A percentile compares a stretch with the other conserved stretches of the same genome.
Conservation (phyloP, 352 stramenopile genomes). For the Vaucheria bursata region DNA sequence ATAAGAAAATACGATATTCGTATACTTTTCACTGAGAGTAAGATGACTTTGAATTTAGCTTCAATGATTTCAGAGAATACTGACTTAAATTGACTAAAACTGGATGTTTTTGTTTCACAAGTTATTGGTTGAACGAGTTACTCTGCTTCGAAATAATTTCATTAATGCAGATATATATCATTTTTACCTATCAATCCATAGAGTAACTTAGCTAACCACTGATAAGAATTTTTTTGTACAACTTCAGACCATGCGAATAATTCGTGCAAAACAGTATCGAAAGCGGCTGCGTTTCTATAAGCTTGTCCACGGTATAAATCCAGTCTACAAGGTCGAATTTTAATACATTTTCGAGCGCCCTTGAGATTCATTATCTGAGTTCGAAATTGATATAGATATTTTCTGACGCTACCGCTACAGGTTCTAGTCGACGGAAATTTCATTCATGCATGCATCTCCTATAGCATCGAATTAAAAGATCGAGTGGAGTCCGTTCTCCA, state of each 20-base stretch:
- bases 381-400: neutral
- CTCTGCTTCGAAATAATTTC: too few relatives aligned
- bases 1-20: too few relatives aligned
- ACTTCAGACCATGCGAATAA: constrained; percentile 49
- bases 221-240: too few relatives aligned
- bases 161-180: too few relatives aligned
- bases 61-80: too few relatives aligned
- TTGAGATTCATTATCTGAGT: neutral
- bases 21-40: too few relatives aligned
- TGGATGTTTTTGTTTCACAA: too few relatives aligned
- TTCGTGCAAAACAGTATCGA: constrained; percentile 46
- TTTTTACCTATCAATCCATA: too few relatives aligned
- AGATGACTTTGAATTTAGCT: too few relatives aligned
- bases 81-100: too few relatives aligned
- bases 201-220: too few relatives aligned
- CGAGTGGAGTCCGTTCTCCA: constrained; percentile 47
- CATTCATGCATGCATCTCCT: constrained; percentile 45
- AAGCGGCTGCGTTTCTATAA: constrained; percentile 46
- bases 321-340: constrained; percentile 48
- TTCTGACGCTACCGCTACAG: constrained; percentile 5
- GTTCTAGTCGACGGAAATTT: constrained; percentile 52
- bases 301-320: constrained; percentile 47
- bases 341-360: neutral
- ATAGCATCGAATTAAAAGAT: constrained; percentile 46
- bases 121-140: too few relatives aligned